Conservation (phyloP, 202 grass and related monocot genomes). For the Carex sylvatica region DNA sequence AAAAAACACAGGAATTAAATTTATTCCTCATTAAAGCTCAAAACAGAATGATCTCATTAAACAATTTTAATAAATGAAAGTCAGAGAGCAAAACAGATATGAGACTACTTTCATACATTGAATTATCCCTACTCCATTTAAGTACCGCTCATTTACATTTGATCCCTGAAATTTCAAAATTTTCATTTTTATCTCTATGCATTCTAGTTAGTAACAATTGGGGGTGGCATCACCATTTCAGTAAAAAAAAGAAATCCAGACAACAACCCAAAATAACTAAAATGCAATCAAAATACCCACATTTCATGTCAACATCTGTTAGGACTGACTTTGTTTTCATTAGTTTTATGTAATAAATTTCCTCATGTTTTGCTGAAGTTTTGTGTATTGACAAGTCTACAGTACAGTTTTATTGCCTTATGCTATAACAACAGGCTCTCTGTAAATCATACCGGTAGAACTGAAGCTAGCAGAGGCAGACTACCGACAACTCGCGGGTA, state of each 20-base stretch:
- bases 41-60: background rate
- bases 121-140: background rate
- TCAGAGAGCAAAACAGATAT: background rate
- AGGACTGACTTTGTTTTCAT: background rate
- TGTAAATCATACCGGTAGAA: no score
- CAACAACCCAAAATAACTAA: background rate
- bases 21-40: no score
- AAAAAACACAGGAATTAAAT: no score
- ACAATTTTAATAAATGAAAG: background rate
- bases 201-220: slow-evolving; percentile 3
- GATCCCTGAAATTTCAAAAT: background rate
- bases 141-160: background rate
- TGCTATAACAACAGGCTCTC: no score
- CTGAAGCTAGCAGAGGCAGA: no score
- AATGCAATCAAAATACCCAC: background rate
- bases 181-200: background rate
- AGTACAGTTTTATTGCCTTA: no score
- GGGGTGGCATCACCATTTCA: background rate
- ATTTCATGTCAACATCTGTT: background rate
- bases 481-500: no score
- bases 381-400: no score
- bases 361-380: no score
- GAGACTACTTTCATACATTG: background rate
- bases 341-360: no score
- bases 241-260: background rate